Base-by-base conservation (phyloP, 495 filamentous ascomycete genomes). In the Aspergillus baeticus region DNA sequence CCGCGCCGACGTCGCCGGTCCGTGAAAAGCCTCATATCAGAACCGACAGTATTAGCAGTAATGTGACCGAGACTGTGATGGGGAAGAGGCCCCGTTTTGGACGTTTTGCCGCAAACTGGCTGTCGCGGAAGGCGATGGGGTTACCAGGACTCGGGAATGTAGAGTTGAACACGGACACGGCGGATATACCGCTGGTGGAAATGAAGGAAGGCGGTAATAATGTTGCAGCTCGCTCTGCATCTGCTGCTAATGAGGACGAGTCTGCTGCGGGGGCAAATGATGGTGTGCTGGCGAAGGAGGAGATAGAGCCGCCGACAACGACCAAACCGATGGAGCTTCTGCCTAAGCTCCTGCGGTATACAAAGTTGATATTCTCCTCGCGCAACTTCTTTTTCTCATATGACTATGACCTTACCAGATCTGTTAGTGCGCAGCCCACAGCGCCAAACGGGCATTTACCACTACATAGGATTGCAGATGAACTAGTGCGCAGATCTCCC, bases 381-480 rank as follows among this genome's bases (percentile, higher is more conserved):
- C 79, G 78, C 51, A 96, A 89, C 67, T 96, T 96, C 72, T 97
- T 86, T 72, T 98, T 89, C 63, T 86, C 90, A 11, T 96, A 98
- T 68, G 94, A 98, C 58, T 81, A 89, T 68, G 92, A 97, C 64
- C 79, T 97, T 31, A 96, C 93, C 10, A 79, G 86, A 39, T 83
- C 81, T 57, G 64, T 88, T 61, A 74, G 77, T 34, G 71, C 68
- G 26, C 78, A 81, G 49, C 66, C 75, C 6, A 57, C 65, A 10
- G 60, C 67, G 15, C 36, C 60, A 47, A 69, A 58, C 22, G 69
- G 69, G 4, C 74, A 77, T 13, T 42, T 85, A 37, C 87, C 91
- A 10, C 73, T 96, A 5, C 79, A 88, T 63, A 82, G 82, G 59
- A 72, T 78, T 56, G 89, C 87, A n/a, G 91, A 97, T 70, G 84